Conservation (phyloP, 2,329 filamentous ascomycete genomes). For the Phialocephala sp. region DNA sequence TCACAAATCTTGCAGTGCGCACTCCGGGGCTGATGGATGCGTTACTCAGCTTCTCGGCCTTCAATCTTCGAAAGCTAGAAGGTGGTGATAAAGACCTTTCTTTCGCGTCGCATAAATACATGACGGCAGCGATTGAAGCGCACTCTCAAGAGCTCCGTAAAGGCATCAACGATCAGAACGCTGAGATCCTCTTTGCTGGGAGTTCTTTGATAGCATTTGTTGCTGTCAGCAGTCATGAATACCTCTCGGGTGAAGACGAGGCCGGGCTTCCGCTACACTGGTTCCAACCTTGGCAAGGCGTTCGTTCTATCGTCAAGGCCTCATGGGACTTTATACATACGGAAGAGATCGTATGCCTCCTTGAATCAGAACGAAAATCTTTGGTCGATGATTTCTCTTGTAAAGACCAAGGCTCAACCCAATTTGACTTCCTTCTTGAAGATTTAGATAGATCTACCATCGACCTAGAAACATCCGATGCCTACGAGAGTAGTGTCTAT, state of each 20-base stretch:
- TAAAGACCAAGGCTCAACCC: background rate
- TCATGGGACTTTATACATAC: constrained; percentile 67
- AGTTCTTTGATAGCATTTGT: constrained; percentile 64
- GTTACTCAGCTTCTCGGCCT: constrained; percentile 64
- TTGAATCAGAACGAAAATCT: constrained; percentile 16
- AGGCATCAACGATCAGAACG: constrained; percentile 62
- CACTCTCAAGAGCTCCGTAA: constrained; percentile 60
- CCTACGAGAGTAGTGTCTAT: constrained; percentile 64
- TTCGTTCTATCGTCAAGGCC: constrained; percentile 64
- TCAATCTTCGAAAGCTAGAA: constrained; percentile 59
- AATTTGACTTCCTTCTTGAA: constrained; percentile 43
- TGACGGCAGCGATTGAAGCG: constrained; percentile 62
- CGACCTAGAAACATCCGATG: constrained; percentile 50
- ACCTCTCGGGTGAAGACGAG: constrained; percentile 52
- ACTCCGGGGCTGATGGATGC: constrained; percentile 64
- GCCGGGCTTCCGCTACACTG: constrained; percentile 62
- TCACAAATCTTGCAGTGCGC: constrained; percentile 64
- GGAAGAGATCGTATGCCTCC: constrained; percentile 43
- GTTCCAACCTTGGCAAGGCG: constrained; percentile 69
- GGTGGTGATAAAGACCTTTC: constrained; percentile 60
- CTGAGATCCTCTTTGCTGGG: constrained; percentile 65
- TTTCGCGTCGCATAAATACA: constrained; percentile 65
- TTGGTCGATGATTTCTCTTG: background rate
- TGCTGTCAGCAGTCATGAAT: constrained; percentile 63
- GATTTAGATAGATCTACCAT: constrained; percentile 33